Conservation (phyloP, 2,329 filamentous ascomycete species). For the Aspergillus tubingensis region DNA sequence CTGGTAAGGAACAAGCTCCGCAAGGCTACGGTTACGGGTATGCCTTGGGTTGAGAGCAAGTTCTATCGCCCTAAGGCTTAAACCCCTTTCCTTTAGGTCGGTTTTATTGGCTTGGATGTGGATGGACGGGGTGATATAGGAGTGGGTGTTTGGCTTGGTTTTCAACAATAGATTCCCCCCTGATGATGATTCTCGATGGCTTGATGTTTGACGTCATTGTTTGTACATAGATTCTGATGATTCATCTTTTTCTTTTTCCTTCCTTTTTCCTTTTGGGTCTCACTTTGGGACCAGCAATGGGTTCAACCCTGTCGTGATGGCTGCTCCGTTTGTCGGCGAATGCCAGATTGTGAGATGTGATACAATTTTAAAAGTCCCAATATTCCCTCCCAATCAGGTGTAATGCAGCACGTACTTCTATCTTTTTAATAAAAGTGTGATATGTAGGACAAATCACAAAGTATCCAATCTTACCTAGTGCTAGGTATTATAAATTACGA, state of each 20-base stretch:
- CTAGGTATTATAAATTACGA: no score
- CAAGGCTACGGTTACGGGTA: constrained; percentile 75
- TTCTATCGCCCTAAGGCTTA: constrained; percentile 58
- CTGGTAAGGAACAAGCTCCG: constrained; percentile 75
- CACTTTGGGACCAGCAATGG: background rate
- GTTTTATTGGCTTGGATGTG: background rate
- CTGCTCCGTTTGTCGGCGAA: background rate
- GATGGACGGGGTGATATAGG: background rate
- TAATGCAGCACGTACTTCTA: no score
- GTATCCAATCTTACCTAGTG: no score
- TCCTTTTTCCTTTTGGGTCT: background rate
- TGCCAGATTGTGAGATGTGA: background rate
- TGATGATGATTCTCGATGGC: background rate
- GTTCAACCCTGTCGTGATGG: background rate
- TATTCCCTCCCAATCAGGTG: no score
- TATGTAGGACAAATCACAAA: no score
- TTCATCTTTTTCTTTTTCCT: background rate
- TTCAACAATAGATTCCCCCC: constrained; percentile 5
- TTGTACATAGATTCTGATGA: background rate
- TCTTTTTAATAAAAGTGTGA: no score
- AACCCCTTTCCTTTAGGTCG: background rate
- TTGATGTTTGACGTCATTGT: background rate
- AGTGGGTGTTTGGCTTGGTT: constrained; percentile 1
- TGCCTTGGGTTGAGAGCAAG: constrained; percentile 83
- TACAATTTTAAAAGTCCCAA: no score